phyloP scores from a whole-genome alignment of 225 moss, liverwort and hornwort species.

The Marchantia paleacea region DNA sequence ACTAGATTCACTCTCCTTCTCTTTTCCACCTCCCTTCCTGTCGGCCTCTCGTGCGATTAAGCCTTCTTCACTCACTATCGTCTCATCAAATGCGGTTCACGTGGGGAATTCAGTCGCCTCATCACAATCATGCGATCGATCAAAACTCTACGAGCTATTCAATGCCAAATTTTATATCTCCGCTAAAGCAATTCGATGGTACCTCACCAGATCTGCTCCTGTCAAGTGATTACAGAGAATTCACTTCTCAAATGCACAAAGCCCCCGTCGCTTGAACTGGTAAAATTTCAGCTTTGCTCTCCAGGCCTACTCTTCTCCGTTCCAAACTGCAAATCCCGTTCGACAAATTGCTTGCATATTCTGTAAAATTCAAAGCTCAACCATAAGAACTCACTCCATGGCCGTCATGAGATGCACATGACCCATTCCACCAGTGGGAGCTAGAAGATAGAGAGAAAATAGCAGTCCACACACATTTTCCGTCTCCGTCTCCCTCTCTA shows the following conservation, averaged over 20 bases:
- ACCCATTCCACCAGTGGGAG: not conserved
- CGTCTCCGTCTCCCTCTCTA: no score
- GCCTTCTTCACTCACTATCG: no score
- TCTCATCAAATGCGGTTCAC: no score
- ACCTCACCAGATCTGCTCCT: not conserved
- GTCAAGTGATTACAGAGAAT: not conserved
- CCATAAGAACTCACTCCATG: not conserved
- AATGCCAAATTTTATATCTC: no score
- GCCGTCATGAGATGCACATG: not conserved
- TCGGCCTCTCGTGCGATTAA: no score
- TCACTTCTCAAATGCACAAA: not conserved
- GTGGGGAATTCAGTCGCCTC: no score
- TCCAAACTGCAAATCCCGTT: not conserved
- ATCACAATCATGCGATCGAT: no score
- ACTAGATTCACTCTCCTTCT: no score
- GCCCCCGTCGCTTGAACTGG: not conserved
- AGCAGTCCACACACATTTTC: no score
- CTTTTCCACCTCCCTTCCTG: no score
- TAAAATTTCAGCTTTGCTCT: not conserved
- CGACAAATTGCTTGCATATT: not conserved
- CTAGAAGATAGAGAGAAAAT: not conserved
- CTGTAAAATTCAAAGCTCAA: not conserved
- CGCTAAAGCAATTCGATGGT: not conserved
- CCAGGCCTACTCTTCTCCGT: conserved; percentile 11
- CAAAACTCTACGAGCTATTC: no score